Evolutionary conservation across 352 stramenopile species (phyloP), one percentile per base, ranked within the genome.

Genomic region (Phytophthora palmivora): DNA sequence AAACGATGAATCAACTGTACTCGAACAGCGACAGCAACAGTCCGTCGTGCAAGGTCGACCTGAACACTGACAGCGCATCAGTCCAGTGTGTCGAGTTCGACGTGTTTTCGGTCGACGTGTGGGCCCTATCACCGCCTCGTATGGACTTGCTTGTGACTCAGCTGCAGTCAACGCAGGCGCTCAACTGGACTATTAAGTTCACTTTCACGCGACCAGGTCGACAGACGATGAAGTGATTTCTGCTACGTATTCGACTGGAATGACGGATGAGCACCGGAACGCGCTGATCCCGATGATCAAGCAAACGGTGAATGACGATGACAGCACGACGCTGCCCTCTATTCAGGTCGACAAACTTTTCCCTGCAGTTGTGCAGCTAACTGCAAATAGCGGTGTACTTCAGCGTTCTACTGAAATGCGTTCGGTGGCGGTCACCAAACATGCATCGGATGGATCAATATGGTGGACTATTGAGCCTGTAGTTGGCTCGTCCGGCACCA

Each of bases 11-110:
- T 54, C 63, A 79, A 52, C 51, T 96, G 6, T 96, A 94, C 63
- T 77, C 74, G 0, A 91, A 88, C 51, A 77, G 74, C 39, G 84
- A 92, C 46, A 86, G 73, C 67, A 94, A 91, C 63, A 91, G 81
- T 22, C 82, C 80, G 1, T 69, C 70, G 44, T 93, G 74, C 63
- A 69, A 78, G 43, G 79, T 92, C 42, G 48, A 78, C 60, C 32
- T 76, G 6, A 79, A 87, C 48, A 88, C 86, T 21, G 82, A 94
- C 26, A 84, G 84, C 30, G 80, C 82, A n/a, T 84, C 79, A 0
- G 78, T 91, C 16, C 88, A 96, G 53, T 84, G 85, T 33, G 68
- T 95, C 37, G 83, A 87, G 43, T 94, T 94, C 48, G 81, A 91
- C 39, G 67, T 77, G 16, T 96, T 93, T 53, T 94, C 86, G 26